These are phyloP conservation scores for Ustilago shanxiensis DNA, from an alignment of 1,284 basidiomycete genomes.

Conservation along the genomic window DNA sequence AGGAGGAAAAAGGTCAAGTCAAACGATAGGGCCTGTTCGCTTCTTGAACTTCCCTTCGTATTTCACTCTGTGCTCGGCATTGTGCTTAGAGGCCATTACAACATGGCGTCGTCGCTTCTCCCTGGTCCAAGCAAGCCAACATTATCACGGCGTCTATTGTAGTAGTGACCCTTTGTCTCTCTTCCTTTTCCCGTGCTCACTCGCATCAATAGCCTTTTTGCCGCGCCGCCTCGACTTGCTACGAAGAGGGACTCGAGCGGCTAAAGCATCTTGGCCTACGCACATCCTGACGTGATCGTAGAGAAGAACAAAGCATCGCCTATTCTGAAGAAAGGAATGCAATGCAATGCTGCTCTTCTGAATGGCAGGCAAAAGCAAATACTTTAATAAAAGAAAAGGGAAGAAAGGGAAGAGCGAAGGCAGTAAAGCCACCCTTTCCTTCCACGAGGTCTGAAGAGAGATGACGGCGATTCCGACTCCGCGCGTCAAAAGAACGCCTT, in stretches of 20 bases:
- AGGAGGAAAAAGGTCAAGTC: neutral
- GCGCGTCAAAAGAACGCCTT: slow-evolving; percentile 7
- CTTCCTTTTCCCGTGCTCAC: neutral
- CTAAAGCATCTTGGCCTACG: neutral
- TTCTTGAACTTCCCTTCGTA: neutral
- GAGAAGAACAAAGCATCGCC: neutral
- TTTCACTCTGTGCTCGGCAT: neutral
- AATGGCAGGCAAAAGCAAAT: neutral
- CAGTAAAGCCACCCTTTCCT: neutral
- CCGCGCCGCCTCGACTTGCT: neutral
- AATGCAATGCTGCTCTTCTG: no score
- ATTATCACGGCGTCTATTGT: neutral
- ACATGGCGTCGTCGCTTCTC: neutral
- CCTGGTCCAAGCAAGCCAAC: neutral
- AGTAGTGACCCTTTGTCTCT: neutral
- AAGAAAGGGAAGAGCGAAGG: slow-evolving; percentile 4
- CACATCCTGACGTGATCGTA: neutral
- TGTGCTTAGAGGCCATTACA: neutral
- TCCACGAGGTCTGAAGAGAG: slow-evolving; percentile 6
- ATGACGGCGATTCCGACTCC: slow-evolving; percentile 3
- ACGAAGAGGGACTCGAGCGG: neutral
- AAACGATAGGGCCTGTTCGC: slow-evolving; percentile 9
- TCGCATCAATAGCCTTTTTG: neutral
- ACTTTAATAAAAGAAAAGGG: neutral
- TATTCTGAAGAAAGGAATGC: no score